Evolutionary conservation across 2,329 filamentous ascomycete genomes (phyloP), one percentile per base, ranked within the genome.

Genomic region (Dactylellina drechsleri): DNA sequence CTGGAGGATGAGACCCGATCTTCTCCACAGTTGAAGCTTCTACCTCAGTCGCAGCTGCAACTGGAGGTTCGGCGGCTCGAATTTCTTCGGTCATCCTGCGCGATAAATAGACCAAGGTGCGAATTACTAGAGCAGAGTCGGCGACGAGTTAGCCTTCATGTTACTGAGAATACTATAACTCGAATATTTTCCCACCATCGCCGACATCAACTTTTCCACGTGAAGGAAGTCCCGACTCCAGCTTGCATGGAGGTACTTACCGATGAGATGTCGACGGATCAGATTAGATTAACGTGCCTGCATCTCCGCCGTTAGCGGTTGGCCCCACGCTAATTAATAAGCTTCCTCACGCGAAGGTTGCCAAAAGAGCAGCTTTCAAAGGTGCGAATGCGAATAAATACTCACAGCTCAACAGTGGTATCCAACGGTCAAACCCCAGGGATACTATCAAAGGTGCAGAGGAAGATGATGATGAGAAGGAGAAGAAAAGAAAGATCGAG

Each of bases 261-360:
- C 47, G 52, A 50, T 64, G 59, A 64, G 57, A 70, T 67, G 53
- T 61, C 31, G 62, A 67, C 62, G 70, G 62, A 74, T 74, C 70
- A 66, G 70, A 74, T 74, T 74, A 74, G 70, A 74, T 74, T 74
- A 36, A 74, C 56, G 70, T 62, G 70, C 41, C 59, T 64, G 47
- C 47, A 23, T 18, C 36, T 49, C 49, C 15, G 47, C 36, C 16
- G 58, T 70, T 57, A 70, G 66, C 57, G 66, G 62, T 70, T 70
- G 57, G 66, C 58, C 41, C 62, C 36, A 26, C 52, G 18, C 13
- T 26, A 6, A 36, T 23, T 26, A 23, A 20, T 18, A 18, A 20
- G 49, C 49, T 52, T 2, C 18, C 12, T 10, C 31, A 36, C 31
- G 31, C 31, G 31, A 36, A 36, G 6, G 2, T 1, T 36, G 31